phyloP scores from a whole-genome alignment of 1,139 yeast genomes.

The Yamadazyma taylorii region DNA sequence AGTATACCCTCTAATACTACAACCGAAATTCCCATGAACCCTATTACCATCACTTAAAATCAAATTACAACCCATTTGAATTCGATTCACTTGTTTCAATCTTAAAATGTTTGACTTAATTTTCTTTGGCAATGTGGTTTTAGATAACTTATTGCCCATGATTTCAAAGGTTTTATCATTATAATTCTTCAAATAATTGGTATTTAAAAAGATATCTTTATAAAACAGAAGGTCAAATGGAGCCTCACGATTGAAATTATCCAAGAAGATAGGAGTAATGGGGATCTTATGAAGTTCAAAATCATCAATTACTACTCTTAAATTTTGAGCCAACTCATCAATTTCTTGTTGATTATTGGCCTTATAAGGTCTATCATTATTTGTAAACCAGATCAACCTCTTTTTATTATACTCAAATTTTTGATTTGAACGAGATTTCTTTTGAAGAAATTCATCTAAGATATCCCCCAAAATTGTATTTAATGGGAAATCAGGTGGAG shows the following conservation, averaged over 20 bases:
- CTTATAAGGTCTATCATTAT: constrained; percentile 38
- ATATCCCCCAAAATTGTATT: constrained; percentile 33
- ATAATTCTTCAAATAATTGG: constrained; percentile 29
- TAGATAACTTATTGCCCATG: constrained; percentile 7
- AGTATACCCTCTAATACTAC: constrained; percentile 73
- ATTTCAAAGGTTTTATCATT: constrained; percentile 4
- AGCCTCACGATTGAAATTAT: constrained; percentile 32
- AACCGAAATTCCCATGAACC: constrained; percentile 46
- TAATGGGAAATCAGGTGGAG: constrained; percentile 29
- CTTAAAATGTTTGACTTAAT: constrained; percentile 53
- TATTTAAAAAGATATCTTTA: constrained; percentile 54
- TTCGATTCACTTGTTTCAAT: constrained; percentile 60
- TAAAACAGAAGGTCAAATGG: constrained; percentile 46
- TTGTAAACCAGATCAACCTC: constrained; percentile 45
- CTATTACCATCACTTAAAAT: constrained; percentile 40
- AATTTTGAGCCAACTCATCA: constrained; percentile 30
- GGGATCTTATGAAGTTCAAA: constrained; percentile 50
- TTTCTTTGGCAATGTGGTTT: constrained; percentile 44
- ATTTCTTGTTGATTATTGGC: constrained; percentile 8
- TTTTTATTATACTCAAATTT: constrained; percentile 27
- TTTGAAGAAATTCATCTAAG: constrained; percentile 32
- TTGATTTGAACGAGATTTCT: constrained; percentile 17
- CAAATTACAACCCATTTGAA: constrained; percentile 61
- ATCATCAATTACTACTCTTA: constrained; percentile 64
- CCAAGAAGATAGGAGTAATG: constrained; percentile 66